phyloP scores from a whole-genome alignment of 345 rosid genomes.

The Populus pruinosa region DNA sequence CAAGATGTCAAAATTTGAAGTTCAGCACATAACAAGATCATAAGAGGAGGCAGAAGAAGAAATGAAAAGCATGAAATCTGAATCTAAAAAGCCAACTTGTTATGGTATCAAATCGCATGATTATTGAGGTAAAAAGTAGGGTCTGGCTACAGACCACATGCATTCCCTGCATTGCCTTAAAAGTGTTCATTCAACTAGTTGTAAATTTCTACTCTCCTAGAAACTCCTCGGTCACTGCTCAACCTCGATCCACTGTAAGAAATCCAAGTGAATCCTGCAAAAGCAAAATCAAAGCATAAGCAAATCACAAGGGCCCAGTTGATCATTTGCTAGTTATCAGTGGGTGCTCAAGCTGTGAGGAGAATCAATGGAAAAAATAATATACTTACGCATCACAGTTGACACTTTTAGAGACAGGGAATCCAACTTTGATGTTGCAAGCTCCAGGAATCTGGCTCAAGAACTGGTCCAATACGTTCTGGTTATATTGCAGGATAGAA shows the following conservation, averaged over 20 bases:
- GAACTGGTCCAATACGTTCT: conserved; percentile 12
- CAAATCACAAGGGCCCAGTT: not conserved
- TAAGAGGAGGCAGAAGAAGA: not conserved
- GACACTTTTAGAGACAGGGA: conserved; percentile 31
- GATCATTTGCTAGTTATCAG: too few species aligned
- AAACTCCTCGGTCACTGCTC: not conserved
- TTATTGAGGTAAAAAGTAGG: not conserved
- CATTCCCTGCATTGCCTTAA: not conserved
- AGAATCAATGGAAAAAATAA: not conserved
- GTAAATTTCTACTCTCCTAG: not conserved
- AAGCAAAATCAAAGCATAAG: not conserved
- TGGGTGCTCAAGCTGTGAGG: not conserved
- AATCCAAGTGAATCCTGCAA: conserved; percentile 17
- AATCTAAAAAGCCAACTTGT: not conserved
- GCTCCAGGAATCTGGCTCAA: conserved; percentile 34
- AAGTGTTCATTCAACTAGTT: not conserved
- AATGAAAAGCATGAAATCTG: not conserved
- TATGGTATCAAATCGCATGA: not conserved
- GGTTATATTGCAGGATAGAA: not conserved
- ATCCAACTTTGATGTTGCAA: conserved; percentile 42
- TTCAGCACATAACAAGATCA: not conserved
- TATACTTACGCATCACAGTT: conserved; percentile 33
- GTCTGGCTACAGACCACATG: not conserved
- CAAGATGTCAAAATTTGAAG: not conserved
- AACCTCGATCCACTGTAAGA: not conserved